Percentiles rank a stretch among this genome's conserved stretches.
These are phyloP conservation scores for Fusarium piperis DNA, from an alignment of 2,329 filamentous ascomycete genomes.

Conservation along the genomic window DNA sequence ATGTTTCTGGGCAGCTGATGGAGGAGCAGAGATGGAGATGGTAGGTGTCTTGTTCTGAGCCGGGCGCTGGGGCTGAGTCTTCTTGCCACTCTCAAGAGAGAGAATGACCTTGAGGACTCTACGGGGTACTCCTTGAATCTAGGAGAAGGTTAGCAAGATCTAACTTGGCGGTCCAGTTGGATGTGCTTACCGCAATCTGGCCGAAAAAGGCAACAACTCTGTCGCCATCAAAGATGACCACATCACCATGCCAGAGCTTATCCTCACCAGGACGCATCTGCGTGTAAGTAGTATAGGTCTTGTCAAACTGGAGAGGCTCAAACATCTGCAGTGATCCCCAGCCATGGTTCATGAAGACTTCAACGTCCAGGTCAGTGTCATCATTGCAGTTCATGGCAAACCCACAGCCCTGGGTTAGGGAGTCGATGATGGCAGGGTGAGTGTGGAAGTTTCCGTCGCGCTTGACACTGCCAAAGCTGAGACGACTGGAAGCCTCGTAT, in stretches of 20 bases:
- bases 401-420: constrained; percentile 32
- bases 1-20: accelerated
- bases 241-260: constrained; percentile 53
- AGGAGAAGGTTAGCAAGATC: accelerated
- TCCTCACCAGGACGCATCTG: constrained; percentile 30
- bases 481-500: constrained; percentile 17
- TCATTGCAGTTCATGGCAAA: constrained; percentile 41
- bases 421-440: constrained; percentile 34
- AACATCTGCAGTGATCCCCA: constrained; percentile 34
- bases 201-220: constrained; percentile 52
- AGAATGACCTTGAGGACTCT: constrained; percentile 34
- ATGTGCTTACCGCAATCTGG: constrained; percentile 43
- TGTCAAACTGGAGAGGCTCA: constrained; percentile 32
- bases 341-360: constrained; percentile 36
- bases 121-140: constrained; percentile 33
- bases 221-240: constrained; percentile 64
- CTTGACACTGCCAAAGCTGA: constrained; percentile 34
- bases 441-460: constrained; percentile 28
- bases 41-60: not conserved
- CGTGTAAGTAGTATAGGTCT: constrained; percentile 30
- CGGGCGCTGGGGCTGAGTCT: constrained; percentile 17
- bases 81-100: constrained; percentile 27
- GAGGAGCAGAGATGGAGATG: not conserved
- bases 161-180: accelerated
- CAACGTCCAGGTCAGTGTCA: constrained; percentile 26